phyloP scores from a whole-genome alignment of 169 alveolate genomes.

The Eimeria sp. region DNA sequence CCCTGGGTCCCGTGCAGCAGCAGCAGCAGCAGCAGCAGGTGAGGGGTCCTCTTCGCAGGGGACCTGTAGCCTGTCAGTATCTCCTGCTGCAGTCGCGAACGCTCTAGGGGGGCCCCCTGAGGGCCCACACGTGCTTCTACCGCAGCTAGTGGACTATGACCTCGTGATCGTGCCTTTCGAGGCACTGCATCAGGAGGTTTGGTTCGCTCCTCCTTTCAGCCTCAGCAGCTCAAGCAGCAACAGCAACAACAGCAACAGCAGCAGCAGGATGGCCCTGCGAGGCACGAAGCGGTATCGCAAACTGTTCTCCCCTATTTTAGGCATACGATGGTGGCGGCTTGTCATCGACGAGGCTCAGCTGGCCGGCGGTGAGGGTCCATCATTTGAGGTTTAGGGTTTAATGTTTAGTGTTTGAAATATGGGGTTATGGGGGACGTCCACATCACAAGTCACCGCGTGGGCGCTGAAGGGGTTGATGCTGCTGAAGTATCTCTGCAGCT shows the following conservation, averaged over 20 bases:
- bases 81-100: conserved; percentile 15
- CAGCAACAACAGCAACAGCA: conserved; percentile 21
- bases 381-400: background rate
- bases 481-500: background rate
- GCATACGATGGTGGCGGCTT: conserved; percentile 88
- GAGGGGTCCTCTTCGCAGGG: background rate
- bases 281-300: conserved; percentile 84
- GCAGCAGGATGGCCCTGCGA: conserved; percentile 46
- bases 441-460: background rate
- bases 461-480: background rate
- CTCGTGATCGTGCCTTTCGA: conserved; percentile 65
- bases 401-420: background rate
- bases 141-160: conserved; percentile 64
- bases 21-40: conserved; percentile 47
- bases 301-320: conserved; percentile 83
- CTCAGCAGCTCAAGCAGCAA: conserved; percentile 8
- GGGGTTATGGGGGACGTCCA: background rate
- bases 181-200: conserved; percentile 76
- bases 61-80: background rate
- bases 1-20: conserved; percentile 1
- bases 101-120: conserved; percentile 39
- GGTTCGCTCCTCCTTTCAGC: conserved; percentile 67
- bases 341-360: conserved; percentile 89
- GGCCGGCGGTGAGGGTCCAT: conserved; percentile 85
- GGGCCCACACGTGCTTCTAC: conserved; percentile 2